These are phyloP conservation scores for Macadamia integrifolia DNA, from an alignment of 164 flowering plant species.

Conservation along the genomic window DNA sequence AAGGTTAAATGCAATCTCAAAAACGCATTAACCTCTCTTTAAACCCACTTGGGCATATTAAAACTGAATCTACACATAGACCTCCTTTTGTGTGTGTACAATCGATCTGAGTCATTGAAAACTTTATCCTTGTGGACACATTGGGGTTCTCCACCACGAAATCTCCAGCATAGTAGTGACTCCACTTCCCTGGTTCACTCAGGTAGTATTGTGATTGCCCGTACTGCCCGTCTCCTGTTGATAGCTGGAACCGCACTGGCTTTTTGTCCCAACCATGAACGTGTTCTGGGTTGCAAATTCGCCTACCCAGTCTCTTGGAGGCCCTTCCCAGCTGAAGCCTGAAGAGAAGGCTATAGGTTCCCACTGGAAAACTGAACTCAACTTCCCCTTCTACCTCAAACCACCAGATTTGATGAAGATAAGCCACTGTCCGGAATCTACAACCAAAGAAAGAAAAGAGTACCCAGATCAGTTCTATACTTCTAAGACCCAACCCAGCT, in stretches of 20 bases:
- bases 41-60: constrained; percentile 41
- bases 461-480: constrained; percentile 7
- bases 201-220: constrained; percentile 39
- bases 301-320: constrained; percentile 58
- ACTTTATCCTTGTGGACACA: constrained; percentile 47
- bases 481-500: background rate
- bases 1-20: constrained; percentile 6
- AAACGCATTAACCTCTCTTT: constrained; percentile 21
- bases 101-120: constrained; percentile 84
- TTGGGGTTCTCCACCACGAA: constrained; percentile 46
- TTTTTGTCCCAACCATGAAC: constrained; percentile 84
- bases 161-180: constrained; percentile 59
- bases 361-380: constrained; percentile 64
- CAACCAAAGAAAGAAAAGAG: background rate
- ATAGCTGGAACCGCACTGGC: constrained; percentile 61
- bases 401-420: constrained; percentile 92
- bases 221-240: constrained; percentile 60
- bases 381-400: constrained; percentile 72
- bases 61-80: constrained; percentile 66
- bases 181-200: constrained; percentile 71
- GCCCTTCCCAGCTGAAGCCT: constrained; percentile 64
- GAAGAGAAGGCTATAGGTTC: constrained; percentile 67
- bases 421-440: constrained; percentile 71
- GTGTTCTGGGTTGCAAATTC: constrained; percentile 52
- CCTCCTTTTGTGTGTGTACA: constrained; percentile 96